Base-by-base conservation (phyloP, 208 protist species). In the Leishmania braziliensis region DNA sequence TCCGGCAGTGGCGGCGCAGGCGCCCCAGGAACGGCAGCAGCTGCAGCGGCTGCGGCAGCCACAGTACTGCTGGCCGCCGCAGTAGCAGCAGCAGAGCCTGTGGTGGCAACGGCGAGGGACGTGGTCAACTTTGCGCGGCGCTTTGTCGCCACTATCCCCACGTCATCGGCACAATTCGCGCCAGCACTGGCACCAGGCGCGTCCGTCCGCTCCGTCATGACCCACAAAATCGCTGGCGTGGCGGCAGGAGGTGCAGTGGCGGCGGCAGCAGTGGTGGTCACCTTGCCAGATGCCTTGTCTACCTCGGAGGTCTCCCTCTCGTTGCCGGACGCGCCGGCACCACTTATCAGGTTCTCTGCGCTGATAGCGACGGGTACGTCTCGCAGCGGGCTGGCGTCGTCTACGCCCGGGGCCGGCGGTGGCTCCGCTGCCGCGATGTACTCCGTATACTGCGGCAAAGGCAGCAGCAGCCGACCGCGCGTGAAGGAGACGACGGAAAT, bases 361-460 rank as follows among this genome's bases (percentile, higher is more conserved):
- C 83, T 85, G 77, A 89, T 74, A 5, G 79, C 62, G 0, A 84
- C 87, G 16, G 93, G 93, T 12, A 95, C 83, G 71, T 96, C 93
- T 20, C 86, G 88, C 78, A 96, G 69, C 46, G 89, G 77, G 36
- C 81, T 84, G 50, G 92, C 87, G 53, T 93, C 89, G 54, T 89
- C 87, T 20, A 82, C 63, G 10, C 87, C 79, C 6, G 77, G 71
- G 8, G 89, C 77, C 43, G 87, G 81, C 43, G 85, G 87, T 8
- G 90, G 85, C 62, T 86, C 79, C 33, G 92, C 89, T 20, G 48
- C 74, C 23, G 78, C 83, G 77, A 95, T 91, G 87, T 95, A 97
- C 43, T 85, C 79, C 56, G 75, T 82, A 78, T 95, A 97, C 48
- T 85, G 58, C 16, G 90, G 83, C 23, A 91, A 70, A 4, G 80